Evolutionary conservation across 371 early-diverging fungal genomes (phyloP).

Genomic region (Mucor lusitanicus): DNA sequence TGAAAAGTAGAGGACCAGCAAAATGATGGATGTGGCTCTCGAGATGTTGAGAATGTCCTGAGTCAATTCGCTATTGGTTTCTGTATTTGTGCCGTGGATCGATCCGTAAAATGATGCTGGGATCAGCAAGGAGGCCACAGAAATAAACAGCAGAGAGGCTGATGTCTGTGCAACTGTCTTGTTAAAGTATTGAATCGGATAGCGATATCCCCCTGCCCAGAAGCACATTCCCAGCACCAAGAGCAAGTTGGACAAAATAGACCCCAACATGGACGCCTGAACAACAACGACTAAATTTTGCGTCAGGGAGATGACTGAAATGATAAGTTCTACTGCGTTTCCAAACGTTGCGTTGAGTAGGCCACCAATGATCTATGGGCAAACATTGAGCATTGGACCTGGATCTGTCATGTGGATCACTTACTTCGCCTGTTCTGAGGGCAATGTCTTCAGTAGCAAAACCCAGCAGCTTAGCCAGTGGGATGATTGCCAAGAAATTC

Average conservation of each 20-base stretch:
- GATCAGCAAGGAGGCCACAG: conserved; percentile 73
- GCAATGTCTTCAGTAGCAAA: conserved; percentile 71
- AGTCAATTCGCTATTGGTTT: neutral
- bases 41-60: conserved; percentile 61
- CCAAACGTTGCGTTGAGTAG: conserved; percentile 87
- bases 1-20: conserved; percentile 72
- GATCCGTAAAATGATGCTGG: conserved; percentile 78
- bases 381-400: neutral
- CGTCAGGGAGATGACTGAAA: conserved; percentile 77
- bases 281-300: conserved; percentile 79
- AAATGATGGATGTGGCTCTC: conserved; percentile 70
- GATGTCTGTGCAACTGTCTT: conserved; percentile 78
- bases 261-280: conserved; percentile 86
- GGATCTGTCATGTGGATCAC: neutral
- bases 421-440: conserved; percentile 60
- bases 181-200: conserved; percentile 75
- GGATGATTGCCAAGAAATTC: conserved; percentile 90
- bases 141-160: conserved; percentile 74
- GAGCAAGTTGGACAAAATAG: conserved; percentile 85
- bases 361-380: conserved; percentile 76
- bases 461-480: conserved; percentile 72
- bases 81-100: conserved; percentile 11
- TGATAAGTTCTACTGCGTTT: conserved; percentile 83
- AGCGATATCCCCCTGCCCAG: conserved; percentile 73
- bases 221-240: conserved; percentile 81